These are phyloP conservation scores for Pseudocercospora cruenta DNA, from an alignment of 2,329 filamentous ascomycete genomes.

Conservation along the genomic window DNA sequence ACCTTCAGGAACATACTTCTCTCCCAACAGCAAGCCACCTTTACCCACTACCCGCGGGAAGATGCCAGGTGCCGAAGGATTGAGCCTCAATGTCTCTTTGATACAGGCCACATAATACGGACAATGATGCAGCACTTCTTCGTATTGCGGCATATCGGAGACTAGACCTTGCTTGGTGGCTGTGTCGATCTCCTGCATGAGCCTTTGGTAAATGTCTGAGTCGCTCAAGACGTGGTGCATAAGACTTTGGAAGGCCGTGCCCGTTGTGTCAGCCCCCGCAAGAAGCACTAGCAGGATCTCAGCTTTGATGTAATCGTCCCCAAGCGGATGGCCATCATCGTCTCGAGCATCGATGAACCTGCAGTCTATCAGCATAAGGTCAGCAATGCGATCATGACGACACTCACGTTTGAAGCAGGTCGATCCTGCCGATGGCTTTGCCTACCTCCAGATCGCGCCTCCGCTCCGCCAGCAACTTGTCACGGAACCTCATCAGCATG, in stretches of 20 bases:
- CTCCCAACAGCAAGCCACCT: slow-evolving; percentile 41
- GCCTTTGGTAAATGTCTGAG: slow-evolving; percentile 30
- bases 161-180: slow-evolving; percentile 23
- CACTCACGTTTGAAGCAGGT: slow-evolving; percentile 57
- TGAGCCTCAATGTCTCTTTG: slow-evolving; percentile 45
- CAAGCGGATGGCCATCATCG: slow-evolving; percentile 49
- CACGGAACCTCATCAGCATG: slow-evolving; percentile 61
- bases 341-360: slow-evolving; percentile 43
- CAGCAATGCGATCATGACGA: background rate
- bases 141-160: slow-evolving; percentile 40
- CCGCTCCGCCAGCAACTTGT: slow-evolving; percentile 56
- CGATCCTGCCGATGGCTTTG: slow-evolving; percentile 50
- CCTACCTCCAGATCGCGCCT: slow-evolving; percentile 53
- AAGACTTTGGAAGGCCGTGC: slow-evolving; percentile 36
- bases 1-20: slow-evolving; percentile 30
- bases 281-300: slow-evolving; percentile 56
- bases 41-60: slow-evolving; percentile 53
- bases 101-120: slow-evolving; percentile 47
- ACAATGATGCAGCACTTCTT: slow-evolving; percentile 41
- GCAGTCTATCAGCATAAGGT: background rate
- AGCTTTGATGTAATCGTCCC: slow-evolving; percentile 57
- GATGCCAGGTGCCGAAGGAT: slow-evolving; percentile 38
- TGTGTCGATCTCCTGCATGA: slow-evolving; percentile 38
- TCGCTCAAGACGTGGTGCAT: slow-evolving; percentile 40
- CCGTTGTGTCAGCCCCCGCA: slow-evolving; percentile 48